Evolutionary conservation across 2,329 filamentous ascomycete species (phyloP).

Genomic region (Massarina eburnea): DNA sequence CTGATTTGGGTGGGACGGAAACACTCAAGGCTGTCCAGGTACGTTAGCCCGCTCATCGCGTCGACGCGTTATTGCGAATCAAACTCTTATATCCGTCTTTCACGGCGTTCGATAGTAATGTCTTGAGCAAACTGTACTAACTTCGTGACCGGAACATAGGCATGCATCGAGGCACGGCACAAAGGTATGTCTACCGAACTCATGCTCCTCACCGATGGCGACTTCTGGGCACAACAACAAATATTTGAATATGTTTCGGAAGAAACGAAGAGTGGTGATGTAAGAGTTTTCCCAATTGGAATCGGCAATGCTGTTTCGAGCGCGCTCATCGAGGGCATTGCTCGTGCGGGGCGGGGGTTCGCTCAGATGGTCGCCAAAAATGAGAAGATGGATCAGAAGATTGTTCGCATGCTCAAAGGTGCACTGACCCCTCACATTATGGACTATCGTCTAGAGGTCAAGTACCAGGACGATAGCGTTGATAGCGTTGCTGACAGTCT

Average conservation of each 20-base stretch:
- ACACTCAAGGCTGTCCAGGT: slow-evolving; percentile 50
- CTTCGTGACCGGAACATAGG: too few relatives aligned
- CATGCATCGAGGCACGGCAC: slow-evolving; percentile 45
- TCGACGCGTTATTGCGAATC: too few relatives aligned
- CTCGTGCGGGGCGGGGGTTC: slow-evolving; percentile 57
- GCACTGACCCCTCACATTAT: slow-evolving; percentile 65
- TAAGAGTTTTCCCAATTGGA: slow-evolving; percentile 59
- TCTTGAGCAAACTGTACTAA: too few relatives aligned
- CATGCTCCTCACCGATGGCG: slow-evolving; percentile 57
- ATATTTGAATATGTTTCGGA: slow-evolving; percentile 52
- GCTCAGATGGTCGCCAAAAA: slow-evolving; percentile 60
- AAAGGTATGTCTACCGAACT: slow-evolving; percentile 51
- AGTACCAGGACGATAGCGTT: slow-evolving; percentile 60
- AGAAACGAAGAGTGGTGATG: slow-evolving; percentile 40
- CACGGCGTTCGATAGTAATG: too few relatives aligned
- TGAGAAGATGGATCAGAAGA: slow-evolving; percentile 67
- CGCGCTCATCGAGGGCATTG: slow-evolving; percentile 59
- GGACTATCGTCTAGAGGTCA: slow-evolving; percentile 63
- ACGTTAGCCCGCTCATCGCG: too few relatives aligned
- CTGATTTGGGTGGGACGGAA: slow-evolving; percentile 56
- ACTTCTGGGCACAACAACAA: slow-evolving; percentile 51
- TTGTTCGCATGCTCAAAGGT: slow-evolving; percentile 72
- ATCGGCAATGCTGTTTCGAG: slow-evolving; percentile 58
- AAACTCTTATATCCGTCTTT: too few relatives aligned
- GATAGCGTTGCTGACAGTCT: slow-evolving; percentile 55